Evolutionary conservation across 2,329 filamentous ascomycete species (phyloP).

Genomic region (Trichoderma semiorbis): DNA sequence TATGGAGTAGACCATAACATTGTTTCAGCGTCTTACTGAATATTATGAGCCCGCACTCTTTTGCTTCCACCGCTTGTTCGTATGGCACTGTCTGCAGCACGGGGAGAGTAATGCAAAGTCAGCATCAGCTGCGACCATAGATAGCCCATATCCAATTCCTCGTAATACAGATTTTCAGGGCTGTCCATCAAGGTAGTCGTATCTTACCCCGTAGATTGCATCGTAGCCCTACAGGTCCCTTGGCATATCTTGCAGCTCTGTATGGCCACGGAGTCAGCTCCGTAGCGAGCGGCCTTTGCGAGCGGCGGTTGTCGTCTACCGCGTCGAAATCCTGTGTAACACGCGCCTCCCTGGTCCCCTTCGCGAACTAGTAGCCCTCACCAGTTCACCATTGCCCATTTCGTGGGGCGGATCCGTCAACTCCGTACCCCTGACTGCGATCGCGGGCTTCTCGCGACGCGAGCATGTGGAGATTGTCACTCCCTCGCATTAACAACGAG

Average conservation of each 20-base stretch:
- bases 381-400: not conserved
- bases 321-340: not conserved
- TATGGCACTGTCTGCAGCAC: not conserved
- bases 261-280: not conserved
- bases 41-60: not conserved
- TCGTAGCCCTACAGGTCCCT: not conserved
- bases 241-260: not conserved
- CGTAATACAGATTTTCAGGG: not conserved
- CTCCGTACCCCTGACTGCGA: not conserved
- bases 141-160: not conserved
- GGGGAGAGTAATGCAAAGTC: not conserved
- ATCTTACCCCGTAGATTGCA: not conserved
- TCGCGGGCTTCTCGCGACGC: constrained; percentile 1
- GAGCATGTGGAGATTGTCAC: not conserved
- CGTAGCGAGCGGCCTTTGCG: not conserved
- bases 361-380: not conserved
- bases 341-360: not conserved
- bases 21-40: not conserved
- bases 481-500: not conserved
- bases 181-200: not conserved
- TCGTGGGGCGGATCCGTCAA: not conserved
- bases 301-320: not conserved
- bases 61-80: not conserved
- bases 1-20: not conserved
- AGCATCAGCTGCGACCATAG: not conserved